Evolutionary conservation across 2,329 filamentous ascomycete genomes (phyloP).

Genomic region (Phaeosphaeria sp.): DNA sequence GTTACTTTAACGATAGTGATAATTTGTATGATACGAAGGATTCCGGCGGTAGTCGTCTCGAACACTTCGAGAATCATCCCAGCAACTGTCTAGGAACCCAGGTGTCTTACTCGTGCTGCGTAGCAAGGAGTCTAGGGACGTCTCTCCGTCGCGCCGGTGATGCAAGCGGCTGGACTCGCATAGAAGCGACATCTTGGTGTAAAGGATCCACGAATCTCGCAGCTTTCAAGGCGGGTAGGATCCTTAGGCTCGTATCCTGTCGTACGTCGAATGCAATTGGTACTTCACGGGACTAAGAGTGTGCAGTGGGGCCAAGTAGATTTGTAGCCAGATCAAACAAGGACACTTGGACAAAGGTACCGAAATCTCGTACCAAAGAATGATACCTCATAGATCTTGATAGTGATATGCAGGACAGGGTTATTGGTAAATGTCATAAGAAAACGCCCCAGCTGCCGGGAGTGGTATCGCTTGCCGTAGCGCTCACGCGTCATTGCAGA

Average conservation of each 20-base stretch:
- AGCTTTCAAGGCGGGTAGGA: neutral
- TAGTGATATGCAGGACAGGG: neutral
- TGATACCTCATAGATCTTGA: neutral
- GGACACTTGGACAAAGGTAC: neutral
- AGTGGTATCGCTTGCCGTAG: neutral
- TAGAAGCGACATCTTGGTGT: neutral
- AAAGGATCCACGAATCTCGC: neutral
- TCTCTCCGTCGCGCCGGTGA: neutral
- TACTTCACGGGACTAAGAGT: neutral
- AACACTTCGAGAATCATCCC: neutral
- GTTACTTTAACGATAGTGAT: neutral
- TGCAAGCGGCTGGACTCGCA: neutral
- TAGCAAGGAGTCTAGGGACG: neutral
- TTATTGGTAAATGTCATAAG: neutral
- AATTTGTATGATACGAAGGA: neutral
- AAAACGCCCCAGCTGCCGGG: neutral
- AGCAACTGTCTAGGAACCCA: neutral
- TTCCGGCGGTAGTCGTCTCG: neutral
- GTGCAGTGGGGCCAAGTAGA: neutral
- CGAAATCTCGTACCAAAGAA: neutral
- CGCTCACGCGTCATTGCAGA: neutral
- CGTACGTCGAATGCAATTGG: neutral
- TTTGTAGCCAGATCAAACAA: neutral
- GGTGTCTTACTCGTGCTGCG: neutral
- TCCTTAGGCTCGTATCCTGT: neutral